Evolutionary conservation across 2,329 filamentous ascomycete species (phyloP).

Genomic region (Cyphellophora attinorum): DNA sequence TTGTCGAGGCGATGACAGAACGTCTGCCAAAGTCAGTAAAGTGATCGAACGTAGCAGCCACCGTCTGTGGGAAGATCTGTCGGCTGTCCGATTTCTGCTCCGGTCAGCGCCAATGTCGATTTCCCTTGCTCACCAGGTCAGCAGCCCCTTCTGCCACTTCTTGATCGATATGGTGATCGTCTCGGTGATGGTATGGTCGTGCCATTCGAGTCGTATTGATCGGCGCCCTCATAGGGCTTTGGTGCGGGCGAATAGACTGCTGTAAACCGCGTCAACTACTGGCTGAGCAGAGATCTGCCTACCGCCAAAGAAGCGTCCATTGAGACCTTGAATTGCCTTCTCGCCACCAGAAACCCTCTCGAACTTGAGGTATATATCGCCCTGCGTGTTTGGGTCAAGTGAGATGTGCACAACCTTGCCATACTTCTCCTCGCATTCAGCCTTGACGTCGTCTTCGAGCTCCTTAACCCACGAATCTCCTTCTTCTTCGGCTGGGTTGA

Average conservation of each 20-base stretch:
- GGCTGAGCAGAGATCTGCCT: slow-evolving; percentile 87
- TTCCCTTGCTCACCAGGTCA: too few relatives aligned
- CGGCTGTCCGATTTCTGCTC: too few relatives aligned
- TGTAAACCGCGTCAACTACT: slow-evolving; percentile 97
- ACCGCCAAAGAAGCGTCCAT: slow-evolving; percentile 91
- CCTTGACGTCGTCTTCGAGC: slow-evolving; percentile 83
- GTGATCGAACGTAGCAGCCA: too few relatives aligned
- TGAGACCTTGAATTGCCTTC: slow-evolving; percentile 95
- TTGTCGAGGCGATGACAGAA: too few relatives aligned
- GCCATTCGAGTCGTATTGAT: too few relatives aligned
- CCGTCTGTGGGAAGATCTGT: too few relatives aligned
- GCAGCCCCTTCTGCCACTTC: too few relatives aligned
- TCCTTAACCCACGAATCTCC: slow-evolving; percentile 85
- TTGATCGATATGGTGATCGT: too few relatives aligned
- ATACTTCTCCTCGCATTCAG: slow-evolving; percentile 91
- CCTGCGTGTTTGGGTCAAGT: slow-evolving; percentile 83
- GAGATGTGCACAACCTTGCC: slow-evolving; percentile 96
- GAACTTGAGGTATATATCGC: slow-evolving; percentile 98
- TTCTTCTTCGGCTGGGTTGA: slow-evolving; percentile 82
- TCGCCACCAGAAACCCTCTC: slow-evolving; percentile 89
- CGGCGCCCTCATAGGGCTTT: slow-evolving; percentile 27
- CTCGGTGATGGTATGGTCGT: too few relatives aligned
- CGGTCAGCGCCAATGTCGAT: too few relatives aligned
- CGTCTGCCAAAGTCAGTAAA: too few relatives aligned
- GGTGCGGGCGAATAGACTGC: slow-evolving; percentile 83